Evolutionary conservation across 176 grass and related monocot genomes (phyloP), one percentile per base, ranked within the genome.

Genomic region (Thinopyrum elongatum): DNA sequence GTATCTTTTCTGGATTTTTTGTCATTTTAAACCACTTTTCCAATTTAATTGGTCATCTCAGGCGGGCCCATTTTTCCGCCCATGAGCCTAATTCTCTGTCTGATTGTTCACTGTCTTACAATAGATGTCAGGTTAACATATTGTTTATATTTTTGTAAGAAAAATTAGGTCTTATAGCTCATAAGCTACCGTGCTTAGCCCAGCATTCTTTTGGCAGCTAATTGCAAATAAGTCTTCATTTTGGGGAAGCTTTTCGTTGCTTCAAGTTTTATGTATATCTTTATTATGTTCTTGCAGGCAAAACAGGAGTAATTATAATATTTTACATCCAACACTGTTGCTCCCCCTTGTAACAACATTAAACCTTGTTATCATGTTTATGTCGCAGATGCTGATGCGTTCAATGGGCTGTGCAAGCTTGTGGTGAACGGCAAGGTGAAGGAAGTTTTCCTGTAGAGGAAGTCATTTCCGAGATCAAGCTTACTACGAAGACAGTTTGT

Each of bases 351-450:
- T 83, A 69, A 85, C 57, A 59, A 72, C 70, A 35, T 70, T 80
- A 51, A 28, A 67, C 8, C 66, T 9, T 44, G 51, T 83, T 86
- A 79, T 65, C 70, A 85, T 88, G 31, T 85, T 78, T 86, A 12
- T 82, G 10, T 79, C 6, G 34, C 86, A 98, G 96, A 94, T 92
- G 72, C 76, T 44, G 39, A 65, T 19, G 35, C 82, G 30, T 95
- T 88, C 76, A 89, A 98, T 91, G 92, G 92, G 11, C 74, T 98
- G 51, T 91, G 88, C 92, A 91, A 92, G 80, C 84, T 95, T 31
- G 92, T 88, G 4, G 92, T 92, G 10, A 92, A 89, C 39, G 88
- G 74, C 15, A 90, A 98, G 81, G 80, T 92, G 83, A 95, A 87
- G 79, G 79, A 84, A 42, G 17, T 95, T 60, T 92, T 98, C 78